Evolutionary conservation across 2,329 filamentous ascomycete species (phyloP).

Genomic region (Drechslerella dactyloides): DNA sequence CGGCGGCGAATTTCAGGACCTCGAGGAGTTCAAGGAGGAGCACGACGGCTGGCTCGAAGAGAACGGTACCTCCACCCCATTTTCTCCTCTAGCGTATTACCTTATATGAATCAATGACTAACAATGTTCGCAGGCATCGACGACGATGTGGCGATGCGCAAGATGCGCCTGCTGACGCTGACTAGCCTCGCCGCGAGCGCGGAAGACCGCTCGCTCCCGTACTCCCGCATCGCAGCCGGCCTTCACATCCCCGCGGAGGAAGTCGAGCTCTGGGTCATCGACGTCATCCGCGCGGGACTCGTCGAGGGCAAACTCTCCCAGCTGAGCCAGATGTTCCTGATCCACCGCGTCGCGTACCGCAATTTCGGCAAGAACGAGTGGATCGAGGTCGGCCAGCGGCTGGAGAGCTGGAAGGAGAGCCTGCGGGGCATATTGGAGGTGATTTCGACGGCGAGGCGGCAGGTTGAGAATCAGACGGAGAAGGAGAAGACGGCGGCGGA

Average conservation of each 20-base stretch:
- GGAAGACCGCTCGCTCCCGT: slow-evolving; percentile 84
- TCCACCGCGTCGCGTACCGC: slow-evolving; percentile 94
- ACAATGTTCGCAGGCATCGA: slow-evolving; percentile 62
- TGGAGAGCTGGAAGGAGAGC: slow-evolving; percentile 89
- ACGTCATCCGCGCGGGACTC: slow-evolving; percentile 92
- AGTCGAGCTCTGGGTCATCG: slow-evolving; percentile 98
- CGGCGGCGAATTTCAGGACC: slow-evolving; percentile 91
- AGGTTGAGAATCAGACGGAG: slow-evolving; percentile 77
- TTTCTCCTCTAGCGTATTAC: neutral
- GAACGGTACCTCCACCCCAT: slow-evolving; percentile 65
- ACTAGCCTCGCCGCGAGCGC: slow-evolving; percentile 84
- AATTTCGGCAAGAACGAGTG: slow-evolving; percentile 99
- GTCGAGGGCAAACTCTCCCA: slow-evolving; percentile 97
- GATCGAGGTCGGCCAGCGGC: slow-evolving; percentile 85
- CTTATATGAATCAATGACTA: slow-evolving; percentile 7
- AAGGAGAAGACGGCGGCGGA: slow-evolving; percentile 75
- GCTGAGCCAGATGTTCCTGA: slow-evolving; percentile 87
- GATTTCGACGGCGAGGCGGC: slow-evolving; percentile 74
- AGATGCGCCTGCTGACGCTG: slow-evolving; percentile 95
- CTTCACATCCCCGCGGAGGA: slow-evolving; percentile 82
- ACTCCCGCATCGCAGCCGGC: slow-evolving; percentile 80
- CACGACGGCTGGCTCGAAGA: slow-evolving; percentile 84
- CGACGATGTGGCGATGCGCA: slow-evolving; percentile 78
- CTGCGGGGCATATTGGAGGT: slow-evolving; percentile 78
- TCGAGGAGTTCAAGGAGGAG: slow-evolving; percentile 92